Conservation (phyloP, 495 filamentous ascomycete genomes). For the Massariosphaeria phaeospora region DNA sequence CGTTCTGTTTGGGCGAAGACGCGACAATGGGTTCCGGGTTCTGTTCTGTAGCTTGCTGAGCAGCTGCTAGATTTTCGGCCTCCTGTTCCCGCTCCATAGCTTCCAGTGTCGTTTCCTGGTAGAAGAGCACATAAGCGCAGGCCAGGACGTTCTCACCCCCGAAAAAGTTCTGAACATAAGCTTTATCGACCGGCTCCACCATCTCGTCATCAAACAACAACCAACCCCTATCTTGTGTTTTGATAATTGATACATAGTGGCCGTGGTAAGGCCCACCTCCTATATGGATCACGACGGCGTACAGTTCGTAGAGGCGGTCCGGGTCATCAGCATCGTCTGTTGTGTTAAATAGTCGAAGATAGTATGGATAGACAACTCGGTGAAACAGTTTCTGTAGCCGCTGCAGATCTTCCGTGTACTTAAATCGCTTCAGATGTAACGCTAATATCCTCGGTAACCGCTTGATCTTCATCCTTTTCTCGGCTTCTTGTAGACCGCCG, state of each 20-base stretch:
- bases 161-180: constrained; percentile 96
- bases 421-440: constrained; percentile 92
- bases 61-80: constrained; percentile 66
- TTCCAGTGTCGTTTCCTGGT: constrained; percentile 92
- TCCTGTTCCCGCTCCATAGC: constrained; percentile 78
- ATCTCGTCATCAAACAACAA: constrained; percentile 96
- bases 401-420: constrained; percentile 92
- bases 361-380: constrained; percentile 92
- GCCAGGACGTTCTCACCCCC: constrained; percentile 86
- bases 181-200: constrained; percentile 95
- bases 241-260: constrained; percentile 96
- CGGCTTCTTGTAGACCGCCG: constrained; percentile 92
- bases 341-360: constrained; percentile 94
- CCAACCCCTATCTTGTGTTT: constrained; percentile 94
- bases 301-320: constrained; percentile 91
- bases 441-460: constrained; percentile 85
- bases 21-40: constrained; percentile 2
- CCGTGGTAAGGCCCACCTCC: constrained; percentile 97
- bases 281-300: constrained; percentile 98
- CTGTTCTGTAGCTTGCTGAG: constrained; percentile 46
- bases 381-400: constrained; percentile 95
- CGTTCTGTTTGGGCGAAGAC: constrained; percentile 30
- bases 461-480: constrained; percentile 99
- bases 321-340: constrained; percentile 95
- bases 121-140: constrained; percentile 95